These are phyloP conservation scores for Triangularia setosa DNA, from an alignment of 2,329 filamentous ascomycete species.

Conservation along the genomic window DNA sequence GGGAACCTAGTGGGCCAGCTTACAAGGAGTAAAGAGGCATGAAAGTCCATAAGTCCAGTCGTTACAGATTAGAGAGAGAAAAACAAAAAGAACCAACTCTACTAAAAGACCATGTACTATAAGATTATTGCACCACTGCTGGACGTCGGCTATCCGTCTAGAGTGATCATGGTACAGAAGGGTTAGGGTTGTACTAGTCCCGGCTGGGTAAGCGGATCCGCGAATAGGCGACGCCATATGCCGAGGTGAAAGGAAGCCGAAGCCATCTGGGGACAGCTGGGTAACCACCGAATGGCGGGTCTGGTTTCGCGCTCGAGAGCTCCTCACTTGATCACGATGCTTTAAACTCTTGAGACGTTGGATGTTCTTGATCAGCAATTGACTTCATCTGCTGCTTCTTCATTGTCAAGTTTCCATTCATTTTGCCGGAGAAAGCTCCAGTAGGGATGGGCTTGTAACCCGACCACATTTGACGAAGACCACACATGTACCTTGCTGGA, in stretches of 20 bases:
- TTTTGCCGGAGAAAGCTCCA: neutral
- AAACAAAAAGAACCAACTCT: no score
- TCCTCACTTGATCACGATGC: neutral
- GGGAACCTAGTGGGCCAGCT: no score
- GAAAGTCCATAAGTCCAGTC: no score
- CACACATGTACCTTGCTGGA: neutral
- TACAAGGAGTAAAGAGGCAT: no score
- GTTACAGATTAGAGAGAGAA: no score
- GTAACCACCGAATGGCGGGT: slow-evolving; percentile 7
- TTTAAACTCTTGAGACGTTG: neutral
- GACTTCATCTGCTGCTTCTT: neutral
- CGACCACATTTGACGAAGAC: neutral
- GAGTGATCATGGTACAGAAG: neutral
- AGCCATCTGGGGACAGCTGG: slow-evolving; percentile 12
- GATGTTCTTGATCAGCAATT: neutral
- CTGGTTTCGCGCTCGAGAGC: neutral
- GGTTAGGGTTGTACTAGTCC: slow-evolving; percentile 11
- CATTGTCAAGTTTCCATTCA: neutral
- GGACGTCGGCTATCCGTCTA: neutral
- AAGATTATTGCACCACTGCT: no score
- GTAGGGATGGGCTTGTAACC: neutral
- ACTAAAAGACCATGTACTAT: no score
- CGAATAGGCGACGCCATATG: slow-evolving; percentile 11
- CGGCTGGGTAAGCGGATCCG: slow-evolving; percentile 9
- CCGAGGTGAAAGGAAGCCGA: slow-evolving; percentile 22